phyloP scores from a whole-genome alignment of 1,284 basidiomycete species.

The Fomitopsis palustris region DNA sequence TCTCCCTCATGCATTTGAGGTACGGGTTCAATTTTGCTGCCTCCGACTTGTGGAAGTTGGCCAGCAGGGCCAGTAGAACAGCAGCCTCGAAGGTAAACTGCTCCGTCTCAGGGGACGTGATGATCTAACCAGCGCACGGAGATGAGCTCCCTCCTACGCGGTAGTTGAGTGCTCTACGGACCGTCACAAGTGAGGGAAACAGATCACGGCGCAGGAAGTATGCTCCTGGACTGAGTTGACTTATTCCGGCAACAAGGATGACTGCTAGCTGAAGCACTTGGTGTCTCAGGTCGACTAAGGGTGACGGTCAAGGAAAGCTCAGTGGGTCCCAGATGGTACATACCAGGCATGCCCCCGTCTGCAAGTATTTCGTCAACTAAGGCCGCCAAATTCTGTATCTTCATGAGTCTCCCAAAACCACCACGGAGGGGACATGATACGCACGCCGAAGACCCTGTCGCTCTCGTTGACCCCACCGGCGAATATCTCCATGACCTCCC shows the following conservation, averaged over 20 bases:
- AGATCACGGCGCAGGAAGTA: constrained; percentile 62
- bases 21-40: constrained; percentile 65
- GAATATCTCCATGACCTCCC: constrained; percentile 67
- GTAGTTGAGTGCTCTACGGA: constrained; percentile 24
- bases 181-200: constrained; percentile 49
- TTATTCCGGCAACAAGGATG: constrained; percentile 52
- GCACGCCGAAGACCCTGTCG: constrained; percentile 54
- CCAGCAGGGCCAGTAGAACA: constrained; percentile 52
- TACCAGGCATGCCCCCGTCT: constrained; percentile 43
- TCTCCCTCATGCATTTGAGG: constrained; percentile 46
- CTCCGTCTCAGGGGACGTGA: constrained; percentile 49
- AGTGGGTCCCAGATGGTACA: constrained; percentile 7
- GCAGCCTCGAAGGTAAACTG: constrained; percentile 55
- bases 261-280: constrained; percentile 52
- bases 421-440: constrained; percentile 6
- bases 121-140: constrained; percentile 35
- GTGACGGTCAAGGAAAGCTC: neutral
- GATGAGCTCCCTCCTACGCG: neutral
- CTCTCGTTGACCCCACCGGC: constrained; percentile 55
- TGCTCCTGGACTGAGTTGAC: constrained; percentile 62
- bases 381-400: constrained; percentile 44
- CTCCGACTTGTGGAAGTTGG: constrained; percentile 67
- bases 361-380: constrained; percentile 43
- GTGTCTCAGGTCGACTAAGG: constrained; percentile 46
- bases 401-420: neutral